These are phyloP conservation scores for Arachis stenosperma DNA, from an alignment of 306 rosid genomes.

Conservation along the genomic window DNA sequence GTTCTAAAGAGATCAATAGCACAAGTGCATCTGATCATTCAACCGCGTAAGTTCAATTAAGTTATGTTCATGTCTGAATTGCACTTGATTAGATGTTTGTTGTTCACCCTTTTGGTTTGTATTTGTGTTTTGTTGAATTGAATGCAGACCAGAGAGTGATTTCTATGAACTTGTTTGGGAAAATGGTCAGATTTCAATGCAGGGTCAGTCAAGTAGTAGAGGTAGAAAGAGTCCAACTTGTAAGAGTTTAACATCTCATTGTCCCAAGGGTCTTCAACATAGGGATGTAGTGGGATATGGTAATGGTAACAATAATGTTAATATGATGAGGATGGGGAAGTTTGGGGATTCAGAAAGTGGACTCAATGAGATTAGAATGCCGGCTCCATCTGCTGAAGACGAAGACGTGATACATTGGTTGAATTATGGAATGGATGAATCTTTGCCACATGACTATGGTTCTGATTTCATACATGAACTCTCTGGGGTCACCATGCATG, in stretches of 20 bases:
- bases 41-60: slow-evolving; percentile 55
- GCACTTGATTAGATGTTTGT: slow-evolving; percentile 21
- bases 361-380: slow-evolving; percentile 53
- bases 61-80: background rate
- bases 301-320: slow-evolving; percentile 34
- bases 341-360: slow-evolving; percentile 50
- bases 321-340: slow-evolving; percentile 54
- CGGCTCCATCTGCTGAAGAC: slow-evolving; percentile 58
- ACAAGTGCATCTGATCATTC: slow-evolving; percentile 41
- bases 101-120: slow-evolving; percentile 7
- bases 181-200: slow-evolving; percentile 72
- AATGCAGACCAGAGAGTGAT: slow-evolving; percentile 68
- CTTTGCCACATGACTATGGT: slow-evolving; percentile 61
- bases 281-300: slow-evolving; percentile 51
- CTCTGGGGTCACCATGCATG: slow-evolving; percentile 62
- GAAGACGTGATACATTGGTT: slow-evolving; percentile 72
- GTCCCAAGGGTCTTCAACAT: slow-evolving; percentile 43
- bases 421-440: slow-evolving; percentile 60
- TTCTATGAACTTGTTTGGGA: slow-evolving; percentile 80
- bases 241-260: slow-evolving; percentile 56
- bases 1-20: slow-evolving; percentile 49
- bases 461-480: slow-evolving; percentile 62
- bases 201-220: slow-evolving; percentile 67
- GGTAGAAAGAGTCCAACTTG: slow-evolving; percentile 52
- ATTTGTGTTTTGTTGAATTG: slow-evolving; percentile 35